Conservation (phyloP, 345 rosid genomes). For the Arabidopsis arenosa region DNA sequence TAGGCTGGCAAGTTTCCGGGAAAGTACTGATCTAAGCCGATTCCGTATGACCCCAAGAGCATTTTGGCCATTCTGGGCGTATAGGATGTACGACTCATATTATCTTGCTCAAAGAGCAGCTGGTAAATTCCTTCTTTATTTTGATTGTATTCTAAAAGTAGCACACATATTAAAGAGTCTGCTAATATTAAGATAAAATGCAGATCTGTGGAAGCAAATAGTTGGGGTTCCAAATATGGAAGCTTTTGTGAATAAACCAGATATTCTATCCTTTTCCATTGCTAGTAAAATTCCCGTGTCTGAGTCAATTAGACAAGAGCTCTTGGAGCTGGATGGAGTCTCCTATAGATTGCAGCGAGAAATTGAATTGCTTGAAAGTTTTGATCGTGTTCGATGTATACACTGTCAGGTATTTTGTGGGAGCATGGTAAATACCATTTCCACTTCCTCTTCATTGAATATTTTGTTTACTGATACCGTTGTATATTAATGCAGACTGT, state of each 20-base stretch:
- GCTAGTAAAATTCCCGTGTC: slow-evolving; percentile 97
- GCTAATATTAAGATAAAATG: slow-evolving; percentile 34
- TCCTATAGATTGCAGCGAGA: slow-evolving; percentile 87
- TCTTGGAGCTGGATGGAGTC: slow-evolving; percentile 87
- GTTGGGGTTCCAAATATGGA: slow-evolving; percentile 83
- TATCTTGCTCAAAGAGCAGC: slow-evolving; percentile 85
- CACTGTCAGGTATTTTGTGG: slow-evolving; percentile 63
- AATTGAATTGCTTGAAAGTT: slow-evolving; percentile 76
- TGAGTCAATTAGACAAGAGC: slow-evolving; percentile 86
- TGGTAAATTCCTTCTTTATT: slow-evolving; percentile 56
- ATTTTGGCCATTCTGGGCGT: slow-evolving; percentile 92
- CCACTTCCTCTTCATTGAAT: slow-evolving; percentile 14
- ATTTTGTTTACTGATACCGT: neutral
- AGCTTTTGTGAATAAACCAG: slow-evolving; percentile 72
- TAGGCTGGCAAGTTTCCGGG: slow-evolving; percentile 42
- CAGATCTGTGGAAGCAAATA: slow-evolving; percentile 95
- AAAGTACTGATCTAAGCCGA: slow-evolving; percentile 48
- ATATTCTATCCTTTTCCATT: slow-evolving; percentile 78
- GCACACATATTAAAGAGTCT: slow-evolving; percentile 7
- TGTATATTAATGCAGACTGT: slow-evolving; percentile 53
- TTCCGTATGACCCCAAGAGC: slow-evolving; percentile 63
- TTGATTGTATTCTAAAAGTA: neutral
- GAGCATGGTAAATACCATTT: slow-evolving; percentile 11
- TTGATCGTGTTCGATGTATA: slow-evolving; percentile 79
- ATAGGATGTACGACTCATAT: slow-evolving; percentile 82